A percentile compares a stretch with the other conserved stretches of the same genome.
phyloP scores from a whole-genome alignment of 1,284 basidiomycete genomes.

The Ganoderma multipileum region DNA sequence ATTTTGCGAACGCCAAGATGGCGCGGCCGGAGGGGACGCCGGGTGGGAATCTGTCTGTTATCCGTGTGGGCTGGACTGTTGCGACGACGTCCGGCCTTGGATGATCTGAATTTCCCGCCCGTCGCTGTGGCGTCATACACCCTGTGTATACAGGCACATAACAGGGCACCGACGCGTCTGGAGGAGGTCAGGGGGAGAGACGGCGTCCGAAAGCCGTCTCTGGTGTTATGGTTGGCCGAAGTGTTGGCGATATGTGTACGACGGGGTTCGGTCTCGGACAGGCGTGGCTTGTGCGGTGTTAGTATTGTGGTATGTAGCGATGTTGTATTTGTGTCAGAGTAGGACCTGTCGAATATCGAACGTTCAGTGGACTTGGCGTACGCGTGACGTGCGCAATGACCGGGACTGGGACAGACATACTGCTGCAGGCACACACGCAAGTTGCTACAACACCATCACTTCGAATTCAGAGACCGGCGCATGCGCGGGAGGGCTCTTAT shows the following conservation, averaged over 20 bases:
- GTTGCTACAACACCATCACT: constrained; percentile 9
- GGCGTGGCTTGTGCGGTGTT: not conserved
- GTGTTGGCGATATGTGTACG: not conserved
- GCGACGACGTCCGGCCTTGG: constrained; percentile 18
- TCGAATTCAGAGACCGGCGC: constrained; percentile 13
- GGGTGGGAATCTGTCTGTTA: not conserved
- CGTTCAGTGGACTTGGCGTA: not conserved
- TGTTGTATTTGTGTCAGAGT: not conserved
- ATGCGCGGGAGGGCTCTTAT: constrained; percentile 18
- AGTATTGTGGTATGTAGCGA: not conserved
- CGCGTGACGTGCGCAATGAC: not conserved
- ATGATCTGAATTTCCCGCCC: not conserved
- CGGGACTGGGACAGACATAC: not conserved
- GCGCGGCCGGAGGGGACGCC: not conserved
- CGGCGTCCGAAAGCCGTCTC: not conserved
- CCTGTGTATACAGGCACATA: not conserved
- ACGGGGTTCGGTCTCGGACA: not conserved
- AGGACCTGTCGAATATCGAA: not conserved
- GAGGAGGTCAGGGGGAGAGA: not conserved
- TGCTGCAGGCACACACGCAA: not conserved
- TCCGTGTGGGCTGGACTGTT: constrained; percentile 9
- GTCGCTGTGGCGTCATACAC: not conserved
- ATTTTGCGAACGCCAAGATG: not conserved
- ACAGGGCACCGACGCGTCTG: not conserved
- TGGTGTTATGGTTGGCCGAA: not conserved